Percentiles rank a stretch among this genome's conserved stretches.
Evolutionary conservation across 2,329 filamentous ascomycete species (phyloP).

Genomic region (Sclerotinia borealis): DNA sequence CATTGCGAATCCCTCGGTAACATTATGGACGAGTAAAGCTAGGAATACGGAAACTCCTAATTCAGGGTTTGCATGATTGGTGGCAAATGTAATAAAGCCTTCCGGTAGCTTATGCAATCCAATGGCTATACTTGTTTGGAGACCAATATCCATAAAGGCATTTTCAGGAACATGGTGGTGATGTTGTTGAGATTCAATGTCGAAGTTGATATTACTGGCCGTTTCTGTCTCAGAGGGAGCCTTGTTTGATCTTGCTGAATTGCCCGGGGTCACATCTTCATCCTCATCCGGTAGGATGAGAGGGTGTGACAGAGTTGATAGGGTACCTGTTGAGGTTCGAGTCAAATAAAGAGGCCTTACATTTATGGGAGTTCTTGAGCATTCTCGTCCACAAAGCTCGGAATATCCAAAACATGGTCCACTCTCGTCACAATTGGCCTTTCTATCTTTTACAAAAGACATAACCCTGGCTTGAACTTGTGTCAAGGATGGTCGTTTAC

Average conservation of each 20-base stretch:
- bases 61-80: slow-evolving; percentile 87
- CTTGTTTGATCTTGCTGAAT: slow-evolving; percentile 5
- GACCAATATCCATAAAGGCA: slow-evolving; percentile 87
- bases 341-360: slow-evolving; percentile 12
- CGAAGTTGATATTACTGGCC: slow-evolving; percentile 18
- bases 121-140: slow-evolving; percentile 93
- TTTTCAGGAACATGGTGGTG: slow-evolving; percentile 96
- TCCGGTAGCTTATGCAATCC: slow-evolving; percentile 93
- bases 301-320: slow-evolving; percentile 7
- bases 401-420: slow-evolving; percentile 59
- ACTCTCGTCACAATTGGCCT: slow-evolving; percentile 53
- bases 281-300: slow-evolving; percentile 9
- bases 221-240: slow-evolving; percentile 10
- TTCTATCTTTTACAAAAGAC: slow-evolving; percentile 61
- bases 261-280: neutral
- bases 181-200: slow-evolving; percentile 42
- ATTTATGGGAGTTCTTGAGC: slow-evolving; percentile 39
- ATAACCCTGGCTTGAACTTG: slow-evolving; percentile 51
- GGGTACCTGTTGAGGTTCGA: slow-evolving; percentile 17
- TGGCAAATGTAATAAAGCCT: slow-evolving; percentile 85
- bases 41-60: slow-evolving; percentile 91
- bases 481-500: slow-evolving; percentile 47
- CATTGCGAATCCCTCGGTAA: slow-evolving; percentile 94
- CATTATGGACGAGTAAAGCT: slow-evolving; percentile 95
- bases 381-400: slow-evolving; percentile 60